Percentiles rank a stretch among this genome's conserved stretches.
Conservation (phyloP, 495 filamentous ascomycete genomes). For the Hypoxylon intermedium region DNA sequence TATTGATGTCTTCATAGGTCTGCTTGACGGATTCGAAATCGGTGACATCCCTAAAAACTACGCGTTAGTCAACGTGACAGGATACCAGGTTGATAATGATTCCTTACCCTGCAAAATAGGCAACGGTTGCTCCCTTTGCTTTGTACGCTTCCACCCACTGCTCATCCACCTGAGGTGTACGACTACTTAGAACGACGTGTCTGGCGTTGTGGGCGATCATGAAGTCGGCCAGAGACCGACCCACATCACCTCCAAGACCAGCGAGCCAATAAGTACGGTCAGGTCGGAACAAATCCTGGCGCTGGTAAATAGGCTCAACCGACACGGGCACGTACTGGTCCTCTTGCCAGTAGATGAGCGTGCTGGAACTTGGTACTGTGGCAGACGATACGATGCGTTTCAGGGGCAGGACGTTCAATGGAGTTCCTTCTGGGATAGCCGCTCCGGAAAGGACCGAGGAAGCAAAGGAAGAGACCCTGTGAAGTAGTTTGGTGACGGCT, state of each 20-base stretch:
- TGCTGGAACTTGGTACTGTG: background rate
- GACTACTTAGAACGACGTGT: conserved; percentile 54
- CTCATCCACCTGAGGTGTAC: conserved; percentile 33
- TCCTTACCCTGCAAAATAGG: conserved; percentile 2
- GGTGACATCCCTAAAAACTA: conserved; percentile 16
- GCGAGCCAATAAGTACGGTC: conserved; percentile 58
- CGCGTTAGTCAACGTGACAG: background rate
- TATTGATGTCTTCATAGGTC: conserved; percentile 9
- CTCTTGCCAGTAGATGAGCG: conserved; percentile 3
- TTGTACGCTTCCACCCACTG: conserved; percentile 8
- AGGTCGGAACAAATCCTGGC: conserved; percentile 23
- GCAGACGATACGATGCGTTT: background rate
- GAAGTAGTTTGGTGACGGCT: background rate
- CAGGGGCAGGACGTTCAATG: background rate
- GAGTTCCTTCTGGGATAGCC: background rate
- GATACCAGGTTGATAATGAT: background rate
- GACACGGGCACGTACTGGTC: background rate
- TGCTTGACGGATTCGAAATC: conserved; percentile 7
- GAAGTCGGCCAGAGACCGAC: conserved; percentile 55
- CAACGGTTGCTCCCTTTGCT: conserved; percentile 1
- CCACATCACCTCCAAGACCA: conserved; percentile 56
- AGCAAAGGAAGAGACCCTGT: background rate
- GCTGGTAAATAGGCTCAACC: background rate
- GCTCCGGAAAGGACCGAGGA: background rate
- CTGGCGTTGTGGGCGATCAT: conserved; percentile 58